phyloP scores from a whole-genome alignment of 148 eudicot species.

The Cornus suecica region DNA sequence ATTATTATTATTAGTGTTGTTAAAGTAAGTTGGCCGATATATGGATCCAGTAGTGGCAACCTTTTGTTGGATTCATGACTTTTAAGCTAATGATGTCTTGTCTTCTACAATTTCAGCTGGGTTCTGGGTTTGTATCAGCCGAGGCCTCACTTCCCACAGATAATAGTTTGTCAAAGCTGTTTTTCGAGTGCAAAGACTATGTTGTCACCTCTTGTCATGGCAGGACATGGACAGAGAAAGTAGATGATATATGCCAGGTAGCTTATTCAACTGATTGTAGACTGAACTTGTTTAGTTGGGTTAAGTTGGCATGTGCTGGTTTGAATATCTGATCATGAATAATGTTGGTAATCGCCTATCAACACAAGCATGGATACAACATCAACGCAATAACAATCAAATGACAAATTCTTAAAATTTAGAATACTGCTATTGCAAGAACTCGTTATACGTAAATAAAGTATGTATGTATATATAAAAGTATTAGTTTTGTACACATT shows the following conservation, averaged over 20 bases:
- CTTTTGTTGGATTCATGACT: neutral
- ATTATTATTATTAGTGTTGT: neutral
- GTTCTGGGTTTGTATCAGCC: slow-evolving; percentile 74
- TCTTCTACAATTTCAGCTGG: slow-evolving; percentile 54
- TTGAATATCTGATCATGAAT: neutral
- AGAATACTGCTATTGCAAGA: neutral
- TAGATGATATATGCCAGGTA: slow-evolving; percentile 94
- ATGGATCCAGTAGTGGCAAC: neutral
- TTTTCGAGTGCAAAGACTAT: slow-evolving; percentile 80
- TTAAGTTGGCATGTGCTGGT: neutral
- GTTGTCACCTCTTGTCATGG: slow-evolving; percentile 64
- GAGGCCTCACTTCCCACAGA: slow-evolving; percentile 62
- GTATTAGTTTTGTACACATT: neutral
- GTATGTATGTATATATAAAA: no score
- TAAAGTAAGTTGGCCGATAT: neutral
- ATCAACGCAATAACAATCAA: neutral
- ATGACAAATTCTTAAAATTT: neutral
- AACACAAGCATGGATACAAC: neutral
- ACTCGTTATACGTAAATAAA: neutral
- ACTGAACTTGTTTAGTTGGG: slow-evolving; percentile 1
- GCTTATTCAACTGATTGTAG: neutral
- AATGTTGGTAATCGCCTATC: neutral
- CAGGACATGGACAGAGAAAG: slow-evolving; percentile 58
- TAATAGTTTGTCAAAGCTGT: slow-evolving; percentile 53
- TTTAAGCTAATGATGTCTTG: slow-evolving; percentile 4